Conservation (phyloP, 805 yeast species). For the Nakazawaea siamensis region DNA sequence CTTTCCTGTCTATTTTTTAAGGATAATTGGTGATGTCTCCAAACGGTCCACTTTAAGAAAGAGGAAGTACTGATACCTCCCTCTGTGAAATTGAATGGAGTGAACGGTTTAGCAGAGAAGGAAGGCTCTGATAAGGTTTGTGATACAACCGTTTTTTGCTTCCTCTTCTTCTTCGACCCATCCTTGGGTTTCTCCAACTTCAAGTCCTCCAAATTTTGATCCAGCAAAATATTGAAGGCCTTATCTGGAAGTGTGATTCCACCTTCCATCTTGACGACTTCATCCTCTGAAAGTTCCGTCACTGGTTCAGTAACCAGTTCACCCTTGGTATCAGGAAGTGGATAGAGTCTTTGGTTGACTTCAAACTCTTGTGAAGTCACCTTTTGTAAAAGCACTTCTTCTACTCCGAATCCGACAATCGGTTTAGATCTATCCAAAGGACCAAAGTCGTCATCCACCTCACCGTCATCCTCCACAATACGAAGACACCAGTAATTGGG, state of each 20-base stretch:
- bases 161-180: neutral
- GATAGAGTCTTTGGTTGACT: constrained; percentile 44
- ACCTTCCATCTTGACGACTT: neutral
- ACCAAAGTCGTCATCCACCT: constrained; percentile 89
- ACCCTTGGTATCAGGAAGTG: constrained; percentile 30
- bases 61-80: constrained; percentile 18
- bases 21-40: constrained; percentile 76
- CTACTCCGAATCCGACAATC: constrained; percentile 67
- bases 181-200: neutral
- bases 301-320: no score
- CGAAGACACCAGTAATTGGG: constrained; percentile 72
- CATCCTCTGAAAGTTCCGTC: constrained; percentile 3
- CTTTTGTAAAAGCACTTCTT: constrained; percentile 70
- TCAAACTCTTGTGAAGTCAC: constrained; percentile 40
- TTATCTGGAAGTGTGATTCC: constrained; percentile 5
- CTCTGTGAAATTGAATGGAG: neutral
- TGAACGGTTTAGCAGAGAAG: neutral
- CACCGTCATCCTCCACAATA: constrained; percentile 89
- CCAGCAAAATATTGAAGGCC: constrained; percentile 1
- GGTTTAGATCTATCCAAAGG: constrained; percentile 62
- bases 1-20: constrained; percentile 75
- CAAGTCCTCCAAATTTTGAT: constrained; percentile 1
- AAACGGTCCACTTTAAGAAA: constrained; percentile 78
- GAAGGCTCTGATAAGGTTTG: neutral
- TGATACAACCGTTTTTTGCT: constrained; percentile 1